These are phyloP conservation scores for Chaetoceros tenuissimus DNA, from an alignment of 108 stramenopile genomes.

Conservation along the genomic window DNA sequence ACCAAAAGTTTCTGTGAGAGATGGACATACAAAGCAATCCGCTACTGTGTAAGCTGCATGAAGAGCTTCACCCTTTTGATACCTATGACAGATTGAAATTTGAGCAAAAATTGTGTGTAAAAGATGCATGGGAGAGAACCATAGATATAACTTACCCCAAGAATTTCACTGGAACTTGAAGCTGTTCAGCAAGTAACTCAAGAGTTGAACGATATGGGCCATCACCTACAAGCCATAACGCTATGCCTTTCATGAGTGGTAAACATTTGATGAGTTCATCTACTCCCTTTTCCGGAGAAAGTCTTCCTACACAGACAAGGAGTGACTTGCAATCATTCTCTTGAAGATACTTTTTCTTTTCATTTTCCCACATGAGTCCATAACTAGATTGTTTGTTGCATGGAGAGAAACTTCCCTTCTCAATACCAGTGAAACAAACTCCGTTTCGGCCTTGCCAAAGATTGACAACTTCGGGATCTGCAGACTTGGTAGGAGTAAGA, in stretches of 20 bases:
- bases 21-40: slow-evolving; percentile 40
- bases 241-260: slow-evolving; percentile 19
- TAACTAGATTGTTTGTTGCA: slow-evolving; percentile 15
- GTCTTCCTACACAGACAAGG: slow-evolving; percentile 35
- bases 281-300: slow-evolving; percentile 38
- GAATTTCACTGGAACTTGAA: slow-evolving; percentile 33
- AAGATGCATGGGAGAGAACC: no score
- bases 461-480: slow-evolving; percentile 22
- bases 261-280: slow-evolving; percentile 30
- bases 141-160: no score
- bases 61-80: slow-evolving; percentile 37
- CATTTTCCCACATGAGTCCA: slow-evolving; percentile 24
- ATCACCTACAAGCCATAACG: slow-evolving; percentile 44
- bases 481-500: slow-evolving; percentile 33
- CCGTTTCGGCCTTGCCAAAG: slow-evolving; percentile 23
- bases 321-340: slow-evolving; percentile 20
- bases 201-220: slow-evolving; percentile 19
- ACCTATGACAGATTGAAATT: no score
- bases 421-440: slow-evolving; percentile 31
- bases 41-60: slow-evolving; percentile 35
- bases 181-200: slow-evolving; percentile 6
- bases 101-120: no score
- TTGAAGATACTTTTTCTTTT: slow-evolving; percentile 20
- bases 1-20: slow-evolving; percentile 42
- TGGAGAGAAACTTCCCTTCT: slow-evolving; percentile 25